phyloP scores from a whole-genome alignment of 768 basidiomycete genomes.

The Collybiopsis luxurians region DNA sequence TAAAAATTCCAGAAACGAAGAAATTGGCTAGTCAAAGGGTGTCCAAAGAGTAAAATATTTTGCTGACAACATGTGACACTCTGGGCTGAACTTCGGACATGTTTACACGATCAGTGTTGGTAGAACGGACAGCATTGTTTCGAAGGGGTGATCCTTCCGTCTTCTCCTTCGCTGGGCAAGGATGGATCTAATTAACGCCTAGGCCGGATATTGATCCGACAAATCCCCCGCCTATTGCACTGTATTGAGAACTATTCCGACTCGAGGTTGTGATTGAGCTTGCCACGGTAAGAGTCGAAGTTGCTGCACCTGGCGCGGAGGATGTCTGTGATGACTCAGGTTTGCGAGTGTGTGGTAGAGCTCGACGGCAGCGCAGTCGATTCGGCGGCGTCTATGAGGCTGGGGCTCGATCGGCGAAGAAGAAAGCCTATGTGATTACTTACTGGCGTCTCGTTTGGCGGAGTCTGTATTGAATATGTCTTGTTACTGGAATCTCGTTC shows the following conservation, averaged over 20 bases:
- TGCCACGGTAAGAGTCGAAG: slow-evolving; percentile 6
- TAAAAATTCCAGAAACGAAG: too few species aligned
- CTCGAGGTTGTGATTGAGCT: slow-evolving; percentile 12
- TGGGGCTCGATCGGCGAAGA: background rate
- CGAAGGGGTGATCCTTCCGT: slow-evolving; percentile 9
- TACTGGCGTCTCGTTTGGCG: slow-evolving; percentile 36
- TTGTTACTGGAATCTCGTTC: slow-evolving; percentile 20
- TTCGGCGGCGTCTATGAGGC: slow-evolving; percentile 37
- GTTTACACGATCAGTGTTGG: background rate
- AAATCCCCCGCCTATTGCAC: slow-evolving; percentile 60
- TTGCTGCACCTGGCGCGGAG: slow-evolving; percentile 4
- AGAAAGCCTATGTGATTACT: slow-evolving; percentile 5
- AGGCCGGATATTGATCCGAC: slow-evolving; percentile 50
- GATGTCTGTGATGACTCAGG: slow-evolving; percentile 17
- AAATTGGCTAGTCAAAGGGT: background rate
- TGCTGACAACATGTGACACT: background rate
- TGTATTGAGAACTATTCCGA: slow-evolving; percentile 15
- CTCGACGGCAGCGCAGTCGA: slow-evolving; percentile 35
- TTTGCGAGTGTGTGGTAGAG: slow-evolving; percentile 9
- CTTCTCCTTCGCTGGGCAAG: slow-evolving; percentile 20
- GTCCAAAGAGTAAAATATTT: background rate
- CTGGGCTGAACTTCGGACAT: background rate
- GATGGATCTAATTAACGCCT: slow-evolving; percentile 31
- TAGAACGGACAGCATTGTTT: background rate
- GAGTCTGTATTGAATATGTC: slow-evolving; percentile 36